phyloP scores from a whole-genome alignment of 345 rosid genomes.

The Acer saccharum region DNA sequence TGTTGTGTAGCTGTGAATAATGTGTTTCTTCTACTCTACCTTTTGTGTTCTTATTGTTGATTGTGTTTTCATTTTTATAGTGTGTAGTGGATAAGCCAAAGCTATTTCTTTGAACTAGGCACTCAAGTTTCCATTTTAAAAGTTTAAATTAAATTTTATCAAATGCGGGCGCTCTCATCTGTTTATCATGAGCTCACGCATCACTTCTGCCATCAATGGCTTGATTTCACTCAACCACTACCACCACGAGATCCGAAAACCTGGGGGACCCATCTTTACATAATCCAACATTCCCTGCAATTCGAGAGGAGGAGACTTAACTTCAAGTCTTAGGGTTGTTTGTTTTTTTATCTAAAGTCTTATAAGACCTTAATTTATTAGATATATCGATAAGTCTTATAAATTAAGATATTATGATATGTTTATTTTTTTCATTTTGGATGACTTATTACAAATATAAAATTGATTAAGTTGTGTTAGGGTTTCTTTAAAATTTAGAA shows the following conservation, averaged over 20 bases:
- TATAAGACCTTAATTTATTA: no score
- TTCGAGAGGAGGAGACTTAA: no score
- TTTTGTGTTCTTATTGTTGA: conserved; percentile 10
- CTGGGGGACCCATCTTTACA: neutral
- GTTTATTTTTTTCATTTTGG: no score
- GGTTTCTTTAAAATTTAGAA: no score
- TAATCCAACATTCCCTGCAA: neutral
- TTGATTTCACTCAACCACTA: neutral
- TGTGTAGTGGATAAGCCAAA: conserved; percentile 38
- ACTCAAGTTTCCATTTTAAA: neutral
- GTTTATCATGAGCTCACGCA: neutral
- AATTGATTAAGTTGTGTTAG: no score
- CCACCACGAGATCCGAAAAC: neutral
- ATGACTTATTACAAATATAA: no score
- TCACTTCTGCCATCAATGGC: neutral
- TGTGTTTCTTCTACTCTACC: conserved; percentile 2
- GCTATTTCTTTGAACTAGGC: conserved; percentile 16
- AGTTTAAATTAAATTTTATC: neutral
- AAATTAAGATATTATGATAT: no score
- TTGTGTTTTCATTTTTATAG: conserved; percentile 23
- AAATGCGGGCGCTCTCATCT: neutral
- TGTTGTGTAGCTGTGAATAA: neutral
- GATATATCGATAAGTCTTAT: no score
- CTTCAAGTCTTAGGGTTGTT: no score
- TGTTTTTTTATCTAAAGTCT: no score